A percentile compares a stretch with the other conserved stretches of the same genome.
Evolutionary conservation across 2,329 filamentous ascomycete species (phyloP).

Genomic region (Phyllosticta capitalensis): DNA sequence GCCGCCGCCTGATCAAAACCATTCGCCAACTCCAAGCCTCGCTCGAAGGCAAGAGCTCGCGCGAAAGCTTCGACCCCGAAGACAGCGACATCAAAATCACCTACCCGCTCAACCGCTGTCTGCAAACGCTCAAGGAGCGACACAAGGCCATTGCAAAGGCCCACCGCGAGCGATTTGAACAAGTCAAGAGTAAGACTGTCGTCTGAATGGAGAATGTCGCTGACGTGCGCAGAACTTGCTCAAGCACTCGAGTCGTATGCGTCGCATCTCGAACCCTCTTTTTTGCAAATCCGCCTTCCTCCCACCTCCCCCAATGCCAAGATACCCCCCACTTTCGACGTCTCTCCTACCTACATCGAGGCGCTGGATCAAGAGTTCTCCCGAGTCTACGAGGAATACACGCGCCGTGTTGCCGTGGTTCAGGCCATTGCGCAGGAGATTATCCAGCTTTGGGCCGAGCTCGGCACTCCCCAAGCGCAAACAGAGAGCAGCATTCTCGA

Average conservation of each 20-base stretch:
- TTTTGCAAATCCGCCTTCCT: conserved; percentile 76
- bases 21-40: conserved; percentile 93
- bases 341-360: conserved; percentile 82
- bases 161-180: conserved; percentile 86
- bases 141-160: conserved; percentile 68
- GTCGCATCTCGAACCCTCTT: conserved; percentile 83
- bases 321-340: conserved; percentile 74
- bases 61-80: conserved; percentile 55
- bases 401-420: conserved; percentile 66
- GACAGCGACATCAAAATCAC: conserved; percentile 67
- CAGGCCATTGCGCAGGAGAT: conserved; percentile 70
- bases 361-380: conserved; percentile 86
- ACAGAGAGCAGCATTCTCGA: conserved; percentile 83
- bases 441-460: conserved; percentile 89
- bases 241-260: conserved; percentile 93
- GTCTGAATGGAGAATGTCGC: not conserved
- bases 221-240: conserved; percentile 60
- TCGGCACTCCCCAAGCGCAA: conserved; percentile 88
- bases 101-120: conserved; percentile 70
- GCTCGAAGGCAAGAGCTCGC: conserved; percentile 63
- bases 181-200: conserved; percentile 70
- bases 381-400: conserved; percentile 93
- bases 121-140: conserved; percentile 76
- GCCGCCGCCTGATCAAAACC: conserved; percentile 69
- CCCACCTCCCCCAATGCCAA: conserved; percentile 69